Conservation (phyloP, 2,329 filamentous ascomycete species). For the Huntiella decipiens region DNA sequence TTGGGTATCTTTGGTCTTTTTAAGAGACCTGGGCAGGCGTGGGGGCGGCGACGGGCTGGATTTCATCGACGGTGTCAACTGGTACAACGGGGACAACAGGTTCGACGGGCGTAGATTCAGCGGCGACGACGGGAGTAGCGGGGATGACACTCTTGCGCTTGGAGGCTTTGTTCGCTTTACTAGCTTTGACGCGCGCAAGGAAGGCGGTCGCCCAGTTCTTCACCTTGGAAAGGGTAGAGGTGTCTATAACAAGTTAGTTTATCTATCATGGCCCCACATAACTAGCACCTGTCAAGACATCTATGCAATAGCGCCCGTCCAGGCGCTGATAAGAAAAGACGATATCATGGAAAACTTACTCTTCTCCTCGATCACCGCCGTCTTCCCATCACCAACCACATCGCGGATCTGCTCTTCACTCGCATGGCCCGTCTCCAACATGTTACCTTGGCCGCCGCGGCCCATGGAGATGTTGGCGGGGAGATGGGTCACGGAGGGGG, state of each 20-base stretch:
- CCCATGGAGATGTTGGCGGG: conserved; percentile 34
- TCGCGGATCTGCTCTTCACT: conserved; percentile 28
- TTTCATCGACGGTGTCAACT: too few relatives aligned
- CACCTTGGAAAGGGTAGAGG: background rate
- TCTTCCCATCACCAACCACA: conserved; percentile 36
- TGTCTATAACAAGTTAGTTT: background rate
- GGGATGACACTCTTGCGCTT: background rate
- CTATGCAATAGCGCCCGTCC: background rate
- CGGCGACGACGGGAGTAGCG: background rate
- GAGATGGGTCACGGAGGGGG: conserved; percentile 34
- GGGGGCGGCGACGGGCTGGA: too few relatives aligned
- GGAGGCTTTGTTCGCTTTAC: background rate
- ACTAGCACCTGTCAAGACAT: background rate
- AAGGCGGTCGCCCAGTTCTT: background rate
- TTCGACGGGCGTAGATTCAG: too few relatives aligned
- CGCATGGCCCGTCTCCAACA: conserved; percentile 20
- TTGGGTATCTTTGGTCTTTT: too few relatives aligned
- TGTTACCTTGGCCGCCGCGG: conserved; percentile 41
- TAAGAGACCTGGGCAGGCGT: too few relatives aligned
- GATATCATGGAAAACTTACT: background rate
- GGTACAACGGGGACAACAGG: too few relatives aligned
- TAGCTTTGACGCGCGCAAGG: background rate
- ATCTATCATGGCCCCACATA: background rate
- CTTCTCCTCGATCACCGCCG: conserved; percentile 26
- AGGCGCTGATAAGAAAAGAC: background rate